These are phyloP conservation scores for Colletotrichum paranaense DNA, from an alignment of 2,329 filamentous ascomycete genomes.

Conservation along the genomic window DNA sequence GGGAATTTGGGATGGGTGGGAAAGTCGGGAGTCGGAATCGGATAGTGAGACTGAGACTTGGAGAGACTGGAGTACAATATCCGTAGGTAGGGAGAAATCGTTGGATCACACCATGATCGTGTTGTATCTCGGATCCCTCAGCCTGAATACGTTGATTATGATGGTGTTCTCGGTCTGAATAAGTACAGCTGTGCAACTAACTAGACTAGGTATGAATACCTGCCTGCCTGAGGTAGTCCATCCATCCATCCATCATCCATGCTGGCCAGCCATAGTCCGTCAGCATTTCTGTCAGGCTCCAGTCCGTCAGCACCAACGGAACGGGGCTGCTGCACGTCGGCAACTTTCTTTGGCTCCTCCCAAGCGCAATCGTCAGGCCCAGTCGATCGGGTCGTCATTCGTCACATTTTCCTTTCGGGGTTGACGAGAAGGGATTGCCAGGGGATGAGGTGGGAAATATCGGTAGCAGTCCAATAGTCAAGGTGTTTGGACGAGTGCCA, in stretches of 20 bases:
- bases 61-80: no score
- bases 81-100: neutral
- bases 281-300: conserved; percentile 1
- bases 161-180: no score
- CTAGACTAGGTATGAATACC: no score
- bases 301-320: conserved; percentile 15
- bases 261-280: neutral
- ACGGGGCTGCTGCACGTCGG: conserved; percentile 14
- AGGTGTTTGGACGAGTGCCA: neutral
- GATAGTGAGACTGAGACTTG: neutral
- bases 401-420: conserved; percentile 13
- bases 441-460: neutral
- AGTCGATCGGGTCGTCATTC: conserved; percentile 32
- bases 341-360: conserved; percentile 3
- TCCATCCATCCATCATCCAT: no score
- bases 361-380: conserved; percentile 19
- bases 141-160: neutral
- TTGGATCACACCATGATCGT: neutral
- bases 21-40: neutral
- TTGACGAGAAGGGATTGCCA: neutral
- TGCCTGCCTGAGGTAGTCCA: no score
- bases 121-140: neutral
- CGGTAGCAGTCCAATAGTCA: neutral
- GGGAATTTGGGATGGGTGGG: no score
- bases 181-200: no score